Evolutionary conservation across 106 monocot species (phyloP).

Genomic region (Platanthera zijinensis): DNA sequence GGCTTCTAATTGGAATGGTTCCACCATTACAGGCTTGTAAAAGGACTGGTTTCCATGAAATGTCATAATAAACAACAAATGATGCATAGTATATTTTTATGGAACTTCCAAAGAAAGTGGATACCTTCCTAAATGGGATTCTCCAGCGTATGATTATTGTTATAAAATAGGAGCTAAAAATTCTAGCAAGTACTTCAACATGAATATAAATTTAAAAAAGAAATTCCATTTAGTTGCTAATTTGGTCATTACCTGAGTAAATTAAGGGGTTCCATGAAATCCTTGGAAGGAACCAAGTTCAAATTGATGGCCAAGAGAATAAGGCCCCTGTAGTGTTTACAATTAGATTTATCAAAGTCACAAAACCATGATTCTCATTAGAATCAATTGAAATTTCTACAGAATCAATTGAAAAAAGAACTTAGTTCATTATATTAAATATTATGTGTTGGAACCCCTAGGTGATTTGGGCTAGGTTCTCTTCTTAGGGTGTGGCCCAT

Average conservation of each 20-base stretch:
- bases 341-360: neutral
- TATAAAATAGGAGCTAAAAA: conserved; percentile 9
- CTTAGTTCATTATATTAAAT: neutral
- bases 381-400: conserved; percentile 25
- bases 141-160: neutral
- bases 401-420: conserved; percentile 18
- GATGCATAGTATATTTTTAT: neutral
- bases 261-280: conserved; percentile 8
- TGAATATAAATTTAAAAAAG: neutral
- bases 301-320: conserved; percentile 7
- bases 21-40: too few relatives aligned
- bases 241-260: conserved; percentile 9
- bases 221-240: neutral
- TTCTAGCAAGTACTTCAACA: neutral
- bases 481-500: too few relatives aligned
- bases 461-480: too few relatives aligned
- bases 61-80: neutral
- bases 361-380: conserved; percentile 6
- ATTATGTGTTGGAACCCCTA: too few relatives aligned
- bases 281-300: conserved; percentile 3
- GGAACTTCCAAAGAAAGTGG: neutral
- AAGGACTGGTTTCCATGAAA: too few relatives aligned
- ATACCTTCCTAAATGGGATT: conserved; percentile 6
- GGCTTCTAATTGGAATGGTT: too few relatives aligned
- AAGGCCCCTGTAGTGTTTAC: neutral